Evolutionary conservation across 495 filamentous ascomycete genomes (phyloP).

Genomic region (Bathelium albidoporum): DNA sequence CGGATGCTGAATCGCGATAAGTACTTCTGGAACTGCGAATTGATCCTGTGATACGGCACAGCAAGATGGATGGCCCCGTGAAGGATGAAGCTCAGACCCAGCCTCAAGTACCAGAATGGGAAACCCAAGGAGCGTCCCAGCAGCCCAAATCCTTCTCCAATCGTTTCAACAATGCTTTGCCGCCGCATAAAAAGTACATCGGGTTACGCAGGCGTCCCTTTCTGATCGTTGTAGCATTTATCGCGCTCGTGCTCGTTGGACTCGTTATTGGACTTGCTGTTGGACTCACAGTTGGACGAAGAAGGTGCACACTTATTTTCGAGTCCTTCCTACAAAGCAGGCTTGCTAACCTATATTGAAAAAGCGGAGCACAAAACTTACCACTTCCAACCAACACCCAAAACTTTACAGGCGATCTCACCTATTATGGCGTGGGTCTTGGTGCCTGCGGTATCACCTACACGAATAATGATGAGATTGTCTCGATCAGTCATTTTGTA

Average conservation of each 20-base stretch:
- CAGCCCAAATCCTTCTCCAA: not conserved
- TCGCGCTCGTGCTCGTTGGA: constrained; percentile 34
- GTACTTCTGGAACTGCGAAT: too few species aligned
- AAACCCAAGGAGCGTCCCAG: not conserved
- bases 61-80: not conserved
- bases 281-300: constrained; percentile 34
- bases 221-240: constrained; percentile 29
- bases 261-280: constrained; percentile 48
- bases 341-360: constrained; percentile 8
- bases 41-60: not conserved
- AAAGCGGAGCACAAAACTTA: constrained; percentile 31
- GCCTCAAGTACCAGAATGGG: constrained; percentile 1
- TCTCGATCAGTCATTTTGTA: constrained; percentile 54
- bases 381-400: constrained; percentile 44
- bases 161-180: constrained; percentile 22
- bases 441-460: constrained; percentile 60
- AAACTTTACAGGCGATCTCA: constrained; percentile 54
- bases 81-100: not conserved
- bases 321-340: constrained; percentile 22
- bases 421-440: constrained; percentile 57
- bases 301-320: constrained; percentile 14
- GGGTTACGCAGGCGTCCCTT: constrained; percentile 34
- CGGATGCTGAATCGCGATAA: too few species aligned
- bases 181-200: constrained; percentile 34
- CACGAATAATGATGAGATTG: constrained; percentile 44